phyloP scores from a whole-genome alignment of 2,329 filamentous ascomycete genomes.

The Colletotrichum sidae region DNA sequence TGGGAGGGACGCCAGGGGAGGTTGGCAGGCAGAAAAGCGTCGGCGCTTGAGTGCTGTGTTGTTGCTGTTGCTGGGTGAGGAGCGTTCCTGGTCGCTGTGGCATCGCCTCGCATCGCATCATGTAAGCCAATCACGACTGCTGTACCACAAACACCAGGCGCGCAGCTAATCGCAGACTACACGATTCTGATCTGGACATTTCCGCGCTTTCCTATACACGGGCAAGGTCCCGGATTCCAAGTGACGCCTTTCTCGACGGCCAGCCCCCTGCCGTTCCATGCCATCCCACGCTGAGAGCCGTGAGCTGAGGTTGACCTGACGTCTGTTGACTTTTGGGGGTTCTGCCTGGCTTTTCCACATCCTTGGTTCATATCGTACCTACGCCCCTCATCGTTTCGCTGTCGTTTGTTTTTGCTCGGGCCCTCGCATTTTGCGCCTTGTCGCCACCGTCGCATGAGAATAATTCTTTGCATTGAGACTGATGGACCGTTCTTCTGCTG shows the following conservation, averaged over 20 bases:
- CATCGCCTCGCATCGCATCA: not conserved
- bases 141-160: constrained; percentile 18
- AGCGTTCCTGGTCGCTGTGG: constrained; percentile 19
- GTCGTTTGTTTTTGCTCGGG: constrained; percentile 7
- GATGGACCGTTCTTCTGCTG: constrained; percentile 11
- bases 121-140: constrained; percentile 33
- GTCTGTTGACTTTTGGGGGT: not conserved
- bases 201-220: not conserved
- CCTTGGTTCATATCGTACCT: constrained; percentile 1
- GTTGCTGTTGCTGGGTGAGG: constrained; percentile 36
- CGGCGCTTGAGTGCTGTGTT: constrained; percentile 26
- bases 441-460: no score
- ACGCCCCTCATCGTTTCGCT: constrained; percentile 1
- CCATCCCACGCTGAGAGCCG: constrained; percentile 22
- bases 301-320: constrained; percentile 8
- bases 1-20: constrained; percentile 19
- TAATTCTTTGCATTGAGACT: not conserved
- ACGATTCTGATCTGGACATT: constrained; percentile 8
- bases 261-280: constrained; percentile 9
- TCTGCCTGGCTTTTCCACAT: constrained; percentile 1
- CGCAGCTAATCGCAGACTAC: constrained; percentile 16
- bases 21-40: constrained; percentile 21
- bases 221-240: constrained; percentile 11
- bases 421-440: not conserved
- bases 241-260: constrained; percentile 33